Conservation (phyloP, 495 filamentous ascomycete genomes). For the Cairneyella variabilis region DNA sequence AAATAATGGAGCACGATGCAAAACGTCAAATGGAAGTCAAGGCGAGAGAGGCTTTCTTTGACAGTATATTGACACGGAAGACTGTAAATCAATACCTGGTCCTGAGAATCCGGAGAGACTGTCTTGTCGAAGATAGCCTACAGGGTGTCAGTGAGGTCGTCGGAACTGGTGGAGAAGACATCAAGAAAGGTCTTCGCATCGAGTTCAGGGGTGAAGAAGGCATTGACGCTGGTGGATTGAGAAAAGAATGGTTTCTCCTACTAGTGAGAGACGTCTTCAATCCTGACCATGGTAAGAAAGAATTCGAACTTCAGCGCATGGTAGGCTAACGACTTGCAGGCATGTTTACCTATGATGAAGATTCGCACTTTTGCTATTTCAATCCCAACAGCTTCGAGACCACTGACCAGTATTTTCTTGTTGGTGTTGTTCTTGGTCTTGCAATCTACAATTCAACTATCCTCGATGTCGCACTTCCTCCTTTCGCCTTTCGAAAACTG, state of each 20-base stretch:
- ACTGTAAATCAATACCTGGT: conserved; percentile 76
- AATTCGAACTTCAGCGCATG: background rate
- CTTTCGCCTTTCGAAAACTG: conserved; percentile 90
- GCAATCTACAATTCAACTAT: conserved; percentile 98
- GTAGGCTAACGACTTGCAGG: conserved; percentile 44
- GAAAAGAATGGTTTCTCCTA: conserved; percentile 95
- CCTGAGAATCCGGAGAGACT: conserved; percentile 77
- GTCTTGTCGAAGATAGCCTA: conserved; percentile 87
- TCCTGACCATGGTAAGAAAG: conserved; percentile 74
- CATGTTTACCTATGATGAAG: conserved; percentile 91
- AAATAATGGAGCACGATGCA: conserved; percentile 87
- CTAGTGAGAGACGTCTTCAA: conserved; percentile 91
- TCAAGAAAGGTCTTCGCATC: conserved; percentile 89
- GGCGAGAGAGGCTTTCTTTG: conserved; percentile 88
- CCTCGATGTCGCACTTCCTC: conserved; percentile 83
- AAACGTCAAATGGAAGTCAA: conserved; percentile 88
- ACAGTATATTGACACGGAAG: conserved; percentile 73
- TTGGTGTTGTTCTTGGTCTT: conserved; percentile 83
- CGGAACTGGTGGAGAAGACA: conserved; percentile 76
- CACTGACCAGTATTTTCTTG: conserved; percentile 89
- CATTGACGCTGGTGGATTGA: conserved; percentile 83
- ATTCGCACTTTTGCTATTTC: conserved; percentile 92
- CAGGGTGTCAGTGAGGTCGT: conserved; percentile 84
- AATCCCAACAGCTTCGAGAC: conserved; percentile 90
- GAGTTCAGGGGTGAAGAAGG: conserved; percentile 89